phyloP scores from a whole-genome alignment of 2,329 filamentous ascomycete genomes.

The Beauveria bassiana region DNA sequence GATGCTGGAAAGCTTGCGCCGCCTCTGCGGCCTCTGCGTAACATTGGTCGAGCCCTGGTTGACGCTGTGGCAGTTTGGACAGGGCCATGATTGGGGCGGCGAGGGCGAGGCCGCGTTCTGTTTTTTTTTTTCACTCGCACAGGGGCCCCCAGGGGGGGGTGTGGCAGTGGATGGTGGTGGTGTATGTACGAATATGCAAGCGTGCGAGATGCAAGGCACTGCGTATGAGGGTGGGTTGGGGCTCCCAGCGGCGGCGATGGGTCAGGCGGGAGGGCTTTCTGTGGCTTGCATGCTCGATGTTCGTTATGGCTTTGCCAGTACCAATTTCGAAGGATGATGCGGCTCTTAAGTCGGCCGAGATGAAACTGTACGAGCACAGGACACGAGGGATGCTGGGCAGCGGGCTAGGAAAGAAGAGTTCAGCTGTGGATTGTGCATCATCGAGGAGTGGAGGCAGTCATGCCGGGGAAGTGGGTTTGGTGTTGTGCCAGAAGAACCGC shows the following conservation, averaged over 20 bases:
- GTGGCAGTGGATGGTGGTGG: not conserved
- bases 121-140: not conserved
- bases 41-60: not conserved
- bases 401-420: not conserved
- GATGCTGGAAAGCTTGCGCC: not conserved
- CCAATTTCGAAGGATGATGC: not conserved
- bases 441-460: not conserved
- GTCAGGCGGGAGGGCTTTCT: not conserved
- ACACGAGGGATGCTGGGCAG: not conserved
- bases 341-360: not conserved
- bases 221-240: not conserved
- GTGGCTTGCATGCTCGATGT: constrained; percentile 1
- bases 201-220: constrained; percentile 11
- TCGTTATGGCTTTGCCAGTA: not conserved
- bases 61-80: constrained; percentile 3
- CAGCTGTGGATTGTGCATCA: not conserved
- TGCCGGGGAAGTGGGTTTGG: constrained; percentile 2
- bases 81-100: constrained; percentile 9
- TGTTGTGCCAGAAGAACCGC: too few species aligned
- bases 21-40: not conserved
- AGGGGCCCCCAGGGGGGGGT: not conserved
- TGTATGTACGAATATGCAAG: constrained; percentile 2
- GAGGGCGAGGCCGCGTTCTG: not conserved
- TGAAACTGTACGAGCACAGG: not conserved
- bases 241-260: not conserved